Percentiles rank a stretch among this genome's conserved stretches.
These are phyloP conservation scores for Chrysosporium keratinophilum DNA, from an alignment of 2,329 filamentous ascomycete species.

Conservation along the genomic window DNA sequence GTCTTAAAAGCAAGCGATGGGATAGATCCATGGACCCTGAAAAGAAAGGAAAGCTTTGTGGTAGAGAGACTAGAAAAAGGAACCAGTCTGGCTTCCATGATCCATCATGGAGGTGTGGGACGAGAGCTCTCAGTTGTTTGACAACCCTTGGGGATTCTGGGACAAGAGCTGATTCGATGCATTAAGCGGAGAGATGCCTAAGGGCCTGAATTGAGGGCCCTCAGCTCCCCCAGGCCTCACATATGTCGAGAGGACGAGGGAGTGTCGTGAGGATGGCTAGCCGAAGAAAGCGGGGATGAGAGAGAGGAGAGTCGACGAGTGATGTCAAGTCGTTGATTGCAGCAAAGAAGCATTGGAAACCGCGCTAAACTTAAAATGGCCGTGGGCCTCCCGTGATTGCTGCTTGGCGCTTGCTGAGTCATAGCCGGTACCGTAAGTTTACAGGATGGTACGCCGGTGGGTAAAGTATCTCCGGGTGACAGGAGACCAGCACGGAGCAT, in stretches of 20 bases:
- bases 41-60: background rate
- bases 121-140: background rate
- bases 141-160: background rate
- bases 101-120: background rate
- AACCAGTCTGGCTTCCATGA: background rate
- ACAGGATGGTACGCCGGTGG: too few species aligned
- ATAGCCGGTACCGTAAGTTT: background rate
- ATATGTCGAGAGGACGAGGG: background rate
- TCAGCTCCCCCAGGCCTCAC: background rate
- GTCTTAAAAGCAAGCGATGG: background rate
- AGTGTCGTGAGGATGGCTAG: background rate
- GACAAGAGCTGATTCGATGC: slow-evolving; percentile 5
- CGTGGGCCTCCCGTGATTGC: background rate
- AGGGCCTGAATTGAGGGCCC: slow-evolving; percentile 1
- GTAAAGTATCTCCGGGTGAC: too few species aligned
- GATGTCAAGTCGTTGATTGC: background rate
- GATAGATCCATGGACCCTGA: background rate
- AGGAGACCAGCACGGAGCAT: background rate
- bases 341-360: background rate
- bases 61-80: background rate
- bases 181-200: slow-evolving; percentile 1
- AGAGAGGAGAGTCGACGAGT: background rate
- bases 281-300: slow-evolving; percentile 9
- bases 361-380: background rate
- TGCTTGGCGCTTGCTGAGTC: slow-evolving; percentile 1